These are phyloP conservation scores for Laetiporus sulphureus DNA, from an alignment of 1,284 basidiomycete species.

Conservation along the genomic window DNA sequence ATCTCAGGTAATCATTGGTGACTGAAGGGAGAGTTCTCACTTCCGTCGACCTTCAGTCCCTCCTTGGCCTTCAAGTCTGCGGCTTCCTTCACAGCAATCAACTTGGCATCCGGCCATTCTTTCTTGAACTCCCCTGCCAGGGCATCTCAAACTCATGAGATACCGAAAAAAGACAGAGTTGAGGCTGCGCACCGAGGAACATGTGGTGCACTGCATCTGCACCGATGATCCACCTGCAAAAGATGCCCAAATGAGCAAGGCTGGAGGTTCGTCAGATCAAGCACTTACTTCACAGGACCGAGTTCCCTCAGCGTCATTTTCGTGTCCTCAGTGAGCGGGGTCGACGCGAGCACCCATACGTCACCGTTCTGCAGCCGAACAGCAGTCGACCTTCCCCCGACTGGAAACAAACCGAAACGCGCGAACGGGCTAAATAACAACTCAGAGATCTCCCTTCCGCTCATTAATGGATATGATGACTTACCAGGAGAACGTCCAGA, in stretches of 20 bases:
- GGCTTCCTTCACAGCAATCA: constrained; percentile 60
- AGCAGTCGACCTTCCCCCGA: constrained; percentile 82
- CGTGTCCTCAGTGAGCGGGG: constrained; percentile 70
- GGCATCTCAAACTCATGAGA: not conserved
- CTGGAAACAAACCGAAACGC: constrained; percentile 60
- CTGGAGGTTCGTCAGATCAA: not conserved
- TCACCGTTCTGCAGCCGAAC: constrained; percentile 66
- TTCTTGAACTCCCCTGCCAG: constrained; percentile 59
- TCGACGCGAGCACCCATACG: constrained; percentile 85
- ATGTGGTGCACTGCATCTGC: constrained; percentile 62
- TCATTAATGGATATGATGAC: not conserved
- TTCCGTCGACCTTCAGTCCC: constrained; percentile 48
- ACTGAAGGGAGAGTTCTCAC: constrained; percentile 33
- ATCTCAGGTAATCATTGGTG: constrained; percentile 3
- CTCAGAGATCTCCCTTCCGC: not conserved
- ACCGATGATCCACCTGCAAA: constrained; percentile 60
- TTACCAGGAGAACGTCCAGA: constrained; percentile 74
- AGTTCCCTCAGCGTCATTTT: constrained; percentile 65
- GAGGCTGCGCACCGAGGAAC: constrained; percentile 58
- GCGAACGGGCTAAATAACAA: constrained; percentile 49
- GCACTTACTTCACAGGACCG: constrained; percentile 66
- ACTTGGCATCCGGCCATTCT: constrained; percentile 72
- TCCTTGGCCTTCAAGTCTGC: constrained; percentile 35
- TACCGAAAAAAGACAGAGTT: not conserved
- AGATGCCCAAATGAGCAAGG: not conserved